Evolutionary conservation across 2,329 filamentous ascomycete species (phyloP), one percentile per base, ranked within the genome.

Genomic region (Exophiala viscosa): DNA sequence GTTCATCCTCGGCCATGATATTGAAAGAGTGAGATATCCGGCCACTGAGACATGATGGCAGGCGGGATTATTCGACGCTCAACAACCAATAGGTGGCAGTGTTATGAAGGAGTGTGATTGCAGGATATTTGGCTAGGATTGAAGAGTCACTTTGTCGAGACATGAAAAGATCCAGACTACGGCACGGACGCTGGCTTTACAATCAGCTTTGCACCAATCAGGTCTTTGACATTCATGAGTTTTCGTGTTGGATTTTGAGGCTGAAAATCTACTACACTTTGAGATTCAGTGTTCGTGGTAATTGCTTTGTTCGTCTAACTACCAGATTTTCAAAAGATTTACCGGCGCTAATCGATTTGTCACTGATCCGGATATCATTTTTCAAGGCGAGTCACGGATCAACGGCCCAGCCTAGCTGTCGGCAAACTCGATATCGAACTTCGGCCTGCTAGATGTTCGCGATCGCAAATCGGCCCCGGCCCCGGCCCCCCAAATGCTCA

Each of bases 271-370:
- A 18, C 18, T 2, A 44, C 10, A 14, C 10, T 5, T 23, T 20
- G 10, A 32, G 18, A 36, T 3, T 18, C 8, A 11, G 4, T n/a
- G 14, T 47, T 33, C 8, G 44, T 48, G 45, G 35, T 43, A 53
- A 58, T 52, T 59, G 42, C 46, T 53, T 50, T 50, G 43, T 56
- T 54, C 43, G 49, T 55, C 56, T 59, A 59, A 52, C 52, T 59
- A 56, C 50, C 52, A 56, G 46, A 44, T 45, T 49, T 56, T 44
- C 41, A 56, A 59, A 51, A 48, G 54, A 56, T 23, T 42, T 18
- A 18, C 28, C n/a, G 35, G 39, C 32, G 56, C 35, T 42, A 56
- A 50, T 48, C 44, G 47, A 54, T 53, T 43, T 45, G 43, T 50
- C 48, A 47, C 48, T 35, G 45, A 41, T 40, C 45, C 47, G 48